Evolutionary conservation across 768 basidiomycete species (phyloP).

Genomic region (Serendipita vermifera): DNA sequence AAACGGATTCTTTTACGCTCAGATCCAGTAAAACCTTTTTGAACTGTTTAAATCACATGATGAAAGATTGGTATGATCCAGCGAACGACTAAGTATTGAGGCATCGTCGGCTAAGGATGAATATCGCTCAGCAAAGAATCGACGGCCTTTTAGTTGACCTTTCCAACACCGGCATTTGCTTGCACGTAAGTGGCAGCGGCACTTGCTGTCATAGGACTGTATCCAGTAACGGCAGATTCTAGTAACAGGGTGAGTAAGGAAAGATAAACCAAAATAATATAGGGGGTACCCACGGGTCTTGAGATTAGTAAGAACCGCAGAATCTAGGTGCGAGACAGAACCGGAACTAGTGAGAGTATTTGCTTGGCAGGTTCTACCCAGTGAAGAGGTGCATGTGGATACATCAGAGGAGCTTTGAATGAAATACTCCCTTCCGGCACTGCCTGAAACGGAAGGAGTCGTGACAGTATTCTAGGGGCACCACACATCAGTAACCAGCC

Average conservation of each 20-base stretch:
- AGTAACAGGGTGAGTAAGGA: background rate
- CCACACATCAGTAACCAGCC: no score
- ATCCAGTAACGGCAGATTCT: background rate
- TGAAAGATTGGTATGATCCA: no score
- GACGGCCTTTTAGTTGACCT: constrained; percentile 10
- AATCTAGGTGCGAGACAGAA: background rate
- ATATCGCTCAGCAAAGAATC: no score
- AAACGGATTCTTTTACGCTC: no score
- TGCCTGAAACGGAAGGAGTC: constrained; percentile 4
- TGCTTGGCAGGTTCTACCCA: constrained; percentile 9
- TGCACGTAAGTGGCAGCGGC: constrained; percentile 10
- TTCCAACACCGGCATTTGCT: constrained; percentile 9
- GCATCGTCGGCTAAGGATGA: no score
- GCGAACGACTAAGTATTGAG: no score
- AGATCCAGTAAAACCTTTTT: no score
- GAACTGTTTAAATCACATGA: no score
- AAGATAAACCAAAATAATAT: background rate
- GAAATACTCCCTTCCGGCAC: constrained; percentile 6
- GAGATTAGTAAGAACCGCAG: background rate
- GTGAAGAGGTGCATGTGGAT: constrained; percentile 1
- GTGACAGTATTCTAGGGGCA: constrained; percentile 7
- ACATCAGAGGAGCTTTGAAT: background rate
- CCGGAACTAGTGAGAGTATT: constrained; percentile 5
- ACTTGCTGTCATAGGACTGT: constrained; percentile 5
- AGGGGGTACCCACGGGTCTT: background rate